phyloP scores from a whole-genome alignment of 257 asterid species.

The Buddleja alternifolia region DNA sequence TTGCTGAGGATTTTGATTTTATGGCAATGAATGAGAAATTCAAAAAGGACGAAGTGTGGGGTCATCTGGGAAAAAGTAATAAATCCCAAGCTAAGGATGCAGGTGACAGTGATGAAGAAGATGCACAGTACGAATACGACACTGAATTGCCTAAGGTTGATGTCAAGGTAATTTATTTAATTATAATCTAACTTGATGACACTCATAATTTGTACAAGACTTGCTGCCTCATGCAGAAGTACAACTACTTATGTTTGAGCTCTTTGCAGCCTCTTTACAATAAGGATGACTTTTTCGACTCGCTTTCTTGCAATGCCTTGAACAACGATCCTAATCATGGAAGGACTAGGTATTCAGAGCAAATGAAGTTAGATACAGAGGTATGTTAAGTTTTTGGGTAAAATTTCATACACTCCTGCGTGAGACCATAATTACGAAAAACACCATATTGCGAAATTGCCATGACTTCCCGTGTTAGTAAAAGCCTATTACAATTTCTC shows the following conservation, averaged over 20 bases:
- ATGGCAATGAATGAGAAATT: constrained; percentile 97
- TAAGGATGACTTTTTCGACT: constrained; percentile 92
- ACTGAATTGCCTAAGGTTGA: constrained; percentile 63
- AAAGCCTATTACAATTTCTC: too few relatives aligned
- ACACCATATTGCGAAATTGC: too few relatives aligned
- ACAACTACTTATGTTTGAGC: constrained; percentile 15
- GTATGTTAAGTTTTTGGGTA: constrained; percentile 34
- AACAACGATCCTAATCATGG: constrained; percentile 57
- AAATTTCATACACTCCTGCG: too few relatives aligned
- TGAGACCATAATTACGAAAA: too few relatives aligned
- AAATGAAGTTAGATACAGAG: constrained; percentile 91
- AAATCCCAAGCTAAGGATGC: constrained; percentile 54
- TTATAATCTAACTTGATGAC: not conserved
- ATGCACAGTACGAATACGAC: constrained; percentile 53
- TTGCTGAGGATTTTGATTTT: constrained; percentile 93
- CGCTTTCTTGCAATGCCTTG: constrained; percentile 66
- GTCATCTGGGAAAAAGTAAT: constrained; percentile 87
- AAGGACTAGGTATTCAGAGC: constrained; percentile 90
- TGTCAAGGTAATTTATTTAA: constrained; percentile 49
- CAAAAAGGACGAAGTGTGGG: constrained; percentile 98
- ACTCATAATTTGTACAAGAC: too few relatives aligned
- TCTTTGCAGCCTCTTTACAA: constrained; percentile 72
- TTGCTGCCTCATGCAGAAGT: too few relatives aligned
- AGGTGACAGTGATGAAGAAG: constrained; percentile 61
- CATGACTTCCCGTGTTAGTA: too few relatives aligned